Evolutionary conservation across 192 early-diverging fungal genomes (phyloP), one percentile per base, ranked within the genome.

Genomic region (Podila epigama): DNA sequence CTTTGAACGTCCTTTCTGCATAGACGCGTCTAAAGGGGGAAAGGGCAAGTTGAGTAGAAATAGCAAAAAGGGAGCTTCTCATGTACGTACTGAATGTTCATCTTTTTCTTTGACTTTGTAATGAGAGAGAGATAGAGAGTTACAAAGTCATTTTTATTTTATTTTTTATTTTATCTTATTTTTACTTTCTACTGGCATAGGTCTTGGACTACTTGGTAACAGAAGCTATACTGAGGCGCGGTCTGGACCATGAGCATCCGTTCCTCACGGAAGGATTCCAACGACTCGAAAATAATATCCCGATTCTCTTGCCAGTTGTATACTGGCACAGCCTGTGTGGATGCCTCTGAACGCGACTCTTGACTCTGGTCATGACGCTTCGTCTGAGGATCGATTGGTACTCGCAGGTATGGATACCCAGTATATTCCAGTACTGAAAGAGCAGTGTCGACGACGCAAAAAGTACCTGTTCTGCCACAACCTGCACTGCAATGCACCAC

Each of bases 401-500:
- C n/a, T n/a, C n/a, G n/a, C 40, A 66, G 4, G 35, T 62, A 16
- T 12, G 72, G 72, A 22, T 63, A 75, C 9, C 16, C 4, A 12
- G 29, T 51, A n/a, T 62, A 18, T 29, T 75, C 72, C 36, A 75
- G 10, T 0, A 75, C 65, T 10, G 64, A 55, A 9, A 86, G 57
- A 7, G 78, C 66, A 0, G 85, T 86, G 60, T 94, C 91, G 39
- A 96, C 73, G 0, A 84, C 89, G 58, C 91, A 91, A 66, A 95
- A 95, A 0, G 94, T 89, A 15, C 95, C 95, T 10, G 94, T 95
- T 31, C 95, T 83, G 5, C 95, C 95, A 63, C 91, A 93, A 1
- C 95, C 95, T 7, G 95, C 95, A 59, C 89, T 91, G 68, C 95
- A 96, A 66, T 96, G 94, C 10, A 95, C 92, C 8, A 95, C 73